phyloP scores from a whole-genome alignment of 2,329 filamentous ascomycete genomes.

The Talaromyces islandicus region DNA sequence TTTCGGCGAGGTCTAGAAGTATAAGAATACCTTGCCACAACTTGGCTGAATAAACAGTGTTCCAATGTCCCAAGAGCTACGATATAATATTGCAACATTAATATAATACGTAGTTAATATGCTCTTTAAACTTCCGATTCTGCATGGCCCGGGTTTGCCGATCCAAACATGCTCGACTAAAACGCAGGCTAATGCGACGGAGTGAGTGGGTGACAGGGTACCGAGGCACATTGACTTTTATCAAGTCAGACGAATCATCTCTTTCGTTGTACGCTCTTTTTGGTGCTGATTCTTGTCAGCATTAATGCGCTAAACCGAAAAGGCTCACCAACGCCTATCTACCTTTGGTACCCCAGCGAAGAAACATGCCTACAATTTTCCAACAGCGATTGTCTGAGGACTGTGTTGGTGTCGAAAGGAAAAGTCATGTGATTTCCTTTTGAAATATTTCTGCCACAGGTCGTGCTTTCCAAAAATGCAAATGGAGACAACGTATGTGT shows the following conservation, averaged over 20 bases:
- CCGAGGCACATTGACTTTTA: neutral
- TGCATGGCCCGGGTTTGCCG: neutral
- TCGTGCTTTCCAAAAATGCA: neutral
- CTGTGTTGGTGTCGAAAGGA: neutral
- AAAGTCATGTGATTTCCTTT: no score
- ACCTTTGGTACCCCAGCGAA: neutral
- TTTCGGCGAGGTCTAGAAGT: neutral
- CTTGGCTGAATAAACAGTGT: neutral
- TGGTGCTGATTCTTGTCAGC: neutral
- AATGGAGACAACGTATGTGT: neutral
- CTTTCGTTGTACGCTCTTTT: neutral
- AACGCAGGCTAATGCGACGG: neutral
- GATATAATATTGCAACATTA: neutral
- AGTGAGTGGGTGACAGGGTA: neutral
- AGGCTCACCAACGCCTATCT: neutral
- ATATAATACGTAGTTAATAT: neutral
- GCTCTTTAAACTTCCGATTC: neutral
- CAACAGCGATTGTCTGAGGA: neutral
- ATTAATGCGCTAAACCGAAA: neutral
- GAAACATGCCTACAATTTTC: neutral
- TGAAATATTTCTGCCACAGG: neutral
- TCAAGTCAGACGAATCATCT: neutral
- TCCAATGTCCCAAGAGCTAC: neutral
- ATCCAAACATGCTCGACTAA: neutral
- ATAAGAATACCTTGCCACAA: no score